Conservation (phyloP, 441 rosid species). For the Breynia disticha region DNA sequence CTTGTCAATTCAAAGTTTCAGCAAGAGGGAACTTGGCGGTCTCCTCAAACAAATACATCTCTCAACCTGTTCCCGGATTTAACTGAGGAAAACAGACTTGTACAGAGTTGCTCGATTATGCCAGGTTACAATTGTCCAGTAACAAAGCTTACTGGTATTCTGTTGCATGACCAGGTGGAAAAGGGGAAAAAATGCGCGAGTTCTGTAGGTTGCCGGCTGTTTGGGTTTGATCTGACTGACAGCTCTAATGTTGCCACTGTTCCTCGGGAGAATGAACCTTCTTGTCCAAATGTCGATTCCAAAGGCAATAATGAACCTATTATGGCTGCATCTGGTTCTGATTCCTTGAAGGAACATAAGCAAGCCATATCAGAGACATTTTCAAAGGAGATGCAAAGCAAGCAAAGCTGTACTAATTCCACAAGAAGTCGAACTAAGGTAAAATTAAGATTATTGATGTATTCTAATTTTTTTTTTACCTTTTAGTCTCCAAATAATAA, state of each 20-base stretch:
- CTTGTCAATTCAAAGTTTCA: constrained; percentile 21
- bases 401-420: constrained; percentile 24
- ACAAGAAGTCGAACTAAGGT: constrained; percentile 76
- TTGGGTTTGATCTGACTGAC: constrained; percentile 61
- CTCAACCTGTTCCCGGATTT: constrained; percentile 35
- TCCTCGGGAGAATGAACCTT: constrained; percentile 28
- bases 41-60: constrained; percentile 31
- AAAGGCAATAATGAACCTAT: constrained; percentile 15
- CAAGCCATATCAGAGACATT: constrained; percentile 22
- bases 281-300: constrained; percentile 13
- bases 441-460: background rate
- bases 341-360: constrained; percentile 28
- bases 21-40: constrained; percentile 28
- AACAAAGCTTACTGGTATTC: constrained; percentile 20
- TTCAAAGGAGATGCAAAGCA: constrained; percentile 29
- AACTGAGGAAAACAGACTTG: constrained; percentile 19
- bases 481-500: background rate
- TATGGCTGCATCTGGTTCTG: constrained; percentile 22
- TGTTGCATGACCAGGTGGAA: constrained; percentile 24
- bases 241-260: constrained; percentile 16
- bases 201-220: constrained; percentile 51
- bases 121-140: constrained; percentile 20
- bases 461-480: background rate
- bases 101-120: constrained; percentile 17
- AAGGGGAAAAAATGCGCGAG: constrained; percentile 30